phyloP scores from a whole-genome alignment of 495 filamentous ascomycete genomes.

The Lasiosphaeris hirsuta region DNA sequence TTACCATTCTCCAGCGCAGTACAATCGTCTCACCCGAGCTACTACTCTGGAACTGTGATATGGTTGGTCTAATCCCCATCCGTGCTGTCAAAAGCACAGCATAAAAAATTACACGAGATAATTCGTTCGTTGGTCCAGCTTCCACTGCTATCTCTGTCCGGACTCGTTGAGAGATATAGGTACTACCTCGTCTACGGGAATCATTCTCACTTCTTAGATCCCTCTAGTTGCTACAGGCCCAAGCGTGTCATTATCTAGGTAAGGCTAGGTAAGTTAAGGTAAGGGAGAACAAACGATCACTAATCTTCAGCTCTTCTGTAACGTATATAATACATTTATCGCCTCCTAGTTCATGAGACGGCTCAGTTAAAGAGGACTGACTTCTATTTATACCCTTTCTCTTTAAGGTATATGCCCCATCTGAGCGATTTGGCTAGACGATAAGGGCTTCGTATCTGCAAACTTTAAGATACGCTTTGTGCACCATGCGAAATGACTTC shows the following conservation, averaged over 20 bases:
- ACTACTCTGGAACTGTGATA: too few species aligned
- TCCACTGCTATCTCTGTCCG: conserved; percentile 8
- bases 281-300: conserved; percentile 3
- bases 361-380: not conserved
- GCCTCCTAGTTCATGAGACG: conserved; percentile 6
- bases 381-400: not conserved
- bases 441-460: too few species aligned
- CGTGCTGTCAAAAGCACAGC: too few species aligned
- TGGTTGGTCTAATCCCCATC: too few species aligned
- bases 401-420: too few species aligned
- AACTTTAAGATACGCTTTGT: too few species aligned
- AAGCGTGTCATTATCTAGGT: not conserved
- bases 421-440: too few species aligned
- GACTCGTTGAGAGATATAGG: conserved; percentile 7
- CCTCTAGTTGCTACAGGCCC: conserved; percentile 3
- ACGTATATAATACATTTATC: conserved; percentile 1
- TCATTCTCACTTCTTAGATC: conserved; percentile 1
- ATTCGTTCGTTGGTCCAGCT: too few species aligned
- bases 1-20: too few species aligned
- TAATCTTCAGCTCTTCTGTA: not conserved
- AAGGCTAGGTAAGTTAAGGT: conserved; percentile 1
- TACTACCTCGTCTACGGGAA: conserved; percentile 5
- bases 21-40: too few species aligned
- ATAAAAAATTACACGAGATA: too few species aligned
- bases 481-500: too few species aligned